These are phyloP conservation scores for Diaporthe citri DNA, from an alignment of 2,329 filamentous ascomycete species.

Conservation along the genomic window DNA sequence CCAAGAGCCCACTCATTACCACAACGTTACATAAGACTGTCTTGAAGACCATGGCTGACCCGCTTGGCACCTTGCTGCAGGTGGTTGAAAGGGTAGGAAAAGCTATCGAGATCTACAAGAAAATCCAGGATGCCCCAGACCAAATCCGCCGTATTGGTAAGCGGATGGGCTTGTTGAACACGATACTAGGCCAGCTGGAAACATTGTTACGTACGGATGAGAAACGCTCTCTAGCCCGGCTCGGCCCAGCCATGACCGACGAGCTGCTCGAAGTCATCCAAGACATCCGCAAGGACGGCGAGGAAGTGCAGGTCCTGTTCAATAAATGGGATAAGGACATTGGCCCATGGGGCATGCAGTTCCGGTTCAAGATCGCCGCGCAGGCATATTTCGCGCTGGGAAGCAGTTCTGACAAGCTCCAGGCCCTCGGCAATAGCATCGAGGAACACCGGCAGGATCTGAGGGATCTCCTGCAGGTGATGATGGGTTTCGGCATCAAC, in stretches of 20 bases:
- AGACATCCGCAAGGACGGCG: slow-evolving; percentile 42
- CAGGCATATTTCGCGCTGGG: slow-evolving; percentile 45
- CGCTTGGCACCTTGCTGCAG: slow-evolving; percentile 42
- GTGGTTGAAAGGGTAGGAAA: slow-evolving; percentile 43
- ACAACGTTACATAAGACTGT: neutral
- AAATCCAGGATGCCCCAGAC: slow-evolving; percentile 44
- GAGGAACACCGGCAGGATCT: slow-evolving; percentile 40
- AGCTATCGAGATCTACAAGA: slow-evolving; percentile 43
- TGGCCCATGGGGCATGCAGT: slow-evolving; percentile 41
- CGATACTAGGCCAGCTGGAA: slow-evolving; percentile 42
- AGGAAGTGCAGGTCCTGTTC: slow-evolving; percentile 43
- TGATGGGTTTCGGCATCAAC: slow-evolving; percentile 38
- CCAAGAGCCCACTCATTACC: neutral
- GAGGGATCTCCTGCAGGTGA: slow-evolving; percentile 40
- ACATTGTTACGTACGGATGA: slow-evolving; percentile 42
- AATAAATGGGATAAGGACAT: slow-evolving; percentile 45
- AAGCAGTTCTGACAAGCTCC: slow-evolving; percentile 44
- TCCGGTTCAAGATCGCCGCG: slow-evolving; percentile 42
- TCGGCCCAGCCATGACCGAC: neutral
- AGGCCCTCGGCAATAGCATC: slow-evolving; percentile 43
- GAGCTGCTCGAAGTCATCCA: slow-evolving; percentile 41
- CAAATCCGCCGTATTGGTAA: slow-evolving; percentile 44
- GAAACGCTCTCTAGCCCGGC: neutral
- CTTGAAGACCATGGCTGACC: slow-evolving; percentile 10
- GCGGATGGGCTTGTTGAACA: slow-evolving; percentile 43